Base-by-base conservation (phyloP, 1,284 basidiomycete genomes). In the Irpex lacteus region DNA sequence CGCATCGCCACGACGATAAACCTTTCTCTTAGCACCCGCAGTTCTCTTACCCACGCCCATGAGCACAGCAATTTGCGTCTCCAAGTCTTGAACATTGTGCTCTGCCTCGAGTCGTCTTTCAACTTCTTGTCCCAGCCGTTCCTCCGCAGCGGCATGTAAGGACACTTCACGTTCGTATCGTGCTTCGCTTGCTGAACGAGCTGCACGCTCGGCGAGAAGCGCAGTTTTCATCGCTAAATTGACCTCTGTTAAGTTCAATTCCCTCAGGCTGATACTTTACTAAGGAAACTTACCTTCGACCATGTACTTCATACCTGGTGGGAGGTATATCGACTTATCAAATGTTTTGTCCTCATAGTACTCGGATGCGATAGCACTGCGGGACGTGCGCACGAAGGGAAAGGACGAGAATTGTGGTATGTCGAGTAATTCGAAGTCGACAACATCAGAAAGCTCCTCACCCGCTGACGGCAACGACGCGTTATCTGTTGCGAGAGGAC, bases 221-320 rank as follows among this genome's bases (percentile, higher is more conserved):
- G 57, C 32, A 18, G 62, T 50, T 36, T 63, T 55, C 64, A 65
- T 65, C 8, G 57, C 64, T 65, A 60, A 7, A 38, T 34, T 21
- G 18, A 34, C 18, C 54, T 5, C 13, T 13, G 32, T 34, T 34
- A 34, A 34, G 32, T 34, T 34, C 5, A 6, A 34, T 34, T 34
- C 32, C 32, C 32, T 34, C 5, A 6, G 32, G 32, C 32, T 34
- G 32, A 34, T 34, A 34, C 32, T 6, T 34, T 34, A 34, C 5
- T 34, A 26, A 49, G 37, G 50, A 18, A 47, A 49, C 60, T 52
- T 36, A 63, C 64, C 4, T 55, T 60, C 38, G 50, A 65, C n/a
- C 13, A 65, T 40, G 32, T 34, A 55, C 21, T 38, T 32, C 52
- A 65, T 49, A 11, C 61, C 64, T 11, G 64, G 61, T 6, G 64